A percentile compares a stretch with the other conserved stretches of the same genome.
Evolutionary conservation across 2,329 filamentous ascomycete genomes (phyloP).

Genomic region (Hymenoscyphus repandus): DNA sequence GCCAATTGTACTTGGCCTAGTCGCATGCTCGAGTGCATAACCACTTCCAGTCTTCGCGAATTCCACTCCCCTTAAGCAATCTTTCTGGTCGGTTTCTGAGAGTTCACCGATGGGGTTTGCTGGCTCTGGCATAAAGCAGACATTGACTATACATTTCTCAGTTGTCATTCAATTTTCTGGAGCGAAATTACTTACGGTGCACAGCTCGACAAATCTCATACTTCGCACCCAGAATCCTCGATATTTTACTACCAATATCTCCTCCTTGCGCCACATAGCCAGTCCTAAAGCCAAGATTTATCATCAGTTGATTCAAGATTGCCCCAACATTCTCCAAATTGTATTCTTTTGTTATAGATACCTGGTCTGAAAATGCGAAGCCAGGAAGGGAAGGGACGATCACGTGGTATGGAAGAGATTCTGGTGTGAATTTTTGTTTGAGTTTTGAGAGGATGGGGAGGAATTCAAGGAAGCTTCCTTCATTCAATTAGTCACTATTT

Average conservation of each 20-base stretch:
- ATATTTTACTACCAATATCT: slow-evolving; percentile 34
- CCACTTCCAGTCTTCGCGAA: slow-evolving; percentile 40
- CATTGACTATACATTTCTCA: slow-evolving; percentile 3
- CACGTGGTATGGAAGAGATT: slow-evolving; percentile 26
- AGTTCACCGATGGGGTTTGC: background rate
- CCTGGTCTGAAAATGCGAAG: slow-evolving; percentile 16
- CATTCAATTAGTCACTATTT: background rate
- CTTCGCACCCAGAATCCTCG: slow-evolving; percentile 8
- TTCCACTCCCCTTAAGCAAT: slow-evolving; percentile 32
- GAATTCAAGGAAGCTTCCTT: slow-evolving; percentile 48
- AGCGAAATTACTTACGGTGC: slow-evolving; percentile 2
- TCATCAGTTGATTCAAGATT: slow-evolving; percentile 12
- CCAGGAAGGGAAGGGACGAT: slow-evolving; percentile 22
- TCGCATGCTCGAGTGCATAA: slow-evolving; percentile 49
- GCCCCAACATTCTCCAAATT: slow-evolving; percentile 25
- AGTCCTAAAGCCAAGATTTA: slow-evolving; percentile 8
- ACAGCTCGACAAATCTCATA: slow-evolving; percentile 16
- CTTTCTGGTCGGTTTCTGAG: slow-evolving; percentile 42
- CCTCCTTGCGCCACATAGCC: slow-evolving; percentile 16
- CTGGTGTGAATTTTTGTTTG: slow-evolving; percentile 41
- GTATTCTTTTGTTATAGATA: slow-evolving; percentile 28
- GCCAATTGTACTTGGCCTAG: slow-evolving; percentile 50
- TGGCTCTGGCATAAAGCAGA: slow-evolving; percentile 2
- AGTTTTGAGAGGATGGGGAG: slow-evolving; percentile 44
- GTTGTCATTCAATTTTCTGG: background rate